These are phyloP conservation scores for Epichloe sibirici DNA, from an alignment of 2,329 filamentous ascomycete genomes.

Conservation along the genomic window DNA sequence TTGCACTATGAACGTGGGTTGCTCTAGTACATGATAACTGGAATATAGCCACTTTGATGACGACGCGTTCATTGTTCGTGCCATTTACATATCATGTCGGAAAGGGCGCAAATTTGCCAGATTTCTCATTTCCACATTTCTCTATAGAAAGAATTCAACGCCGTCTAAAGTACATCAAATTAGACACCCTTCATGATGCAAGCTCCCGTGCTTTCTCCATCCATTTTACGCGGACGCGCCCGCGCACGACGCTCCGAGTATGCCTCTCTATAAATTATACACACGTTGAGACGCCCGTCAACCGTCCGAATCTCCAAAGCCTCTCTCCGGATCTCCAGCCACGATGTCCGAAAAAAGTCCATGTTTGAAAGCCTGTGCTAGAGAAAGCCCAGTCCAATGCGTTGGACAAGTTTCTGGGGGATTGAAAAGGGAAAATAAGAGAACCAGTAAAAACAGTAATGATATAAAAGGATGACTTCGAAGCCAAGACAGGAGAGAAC, in stretches of 20 bases:
- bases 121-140: slow-evolving; percentile 25
- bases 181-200: slow-evolving; percentile 25
- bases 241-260: slow-evolving; percentile 22
- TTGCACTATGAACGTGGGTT: no score
- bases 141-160: slow-evolving; percentile 21
- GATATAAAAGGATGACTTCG: not conserved
- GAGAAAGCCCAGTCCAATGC: slow-evolving; percentile 5
- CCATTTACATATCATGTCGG: no score
- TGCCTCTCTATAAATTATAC: slow-evolving; percentile 27
- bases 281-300: slow-evolving; percentile 13
- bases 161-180: slow-evolving; percentile 31
- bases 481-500: not conserved
- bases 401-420: slow-evolving; percentile 9
- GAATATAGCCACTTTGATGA: no score
- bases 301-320: slow-evolving; percentile 3
- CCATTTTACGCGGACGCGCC: slow-evolving; percentile 10
- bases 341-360: not conserved
- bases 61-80: no score
- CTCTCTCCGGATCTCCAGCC: not conserved
- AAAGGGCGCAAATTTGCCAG: not conserved
- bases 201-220: slow-evolving; percentile 16
- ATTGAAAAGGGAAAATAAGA: slow-evolving; percentile 6
- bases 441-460: not conserved
- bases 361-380: slow-evolving; percentile 8
- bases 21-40: no score